Base-by-base conservation (phyloP, 495 filamentous ascomycete genomes). In the Geoglossum glabrum region DNA sequence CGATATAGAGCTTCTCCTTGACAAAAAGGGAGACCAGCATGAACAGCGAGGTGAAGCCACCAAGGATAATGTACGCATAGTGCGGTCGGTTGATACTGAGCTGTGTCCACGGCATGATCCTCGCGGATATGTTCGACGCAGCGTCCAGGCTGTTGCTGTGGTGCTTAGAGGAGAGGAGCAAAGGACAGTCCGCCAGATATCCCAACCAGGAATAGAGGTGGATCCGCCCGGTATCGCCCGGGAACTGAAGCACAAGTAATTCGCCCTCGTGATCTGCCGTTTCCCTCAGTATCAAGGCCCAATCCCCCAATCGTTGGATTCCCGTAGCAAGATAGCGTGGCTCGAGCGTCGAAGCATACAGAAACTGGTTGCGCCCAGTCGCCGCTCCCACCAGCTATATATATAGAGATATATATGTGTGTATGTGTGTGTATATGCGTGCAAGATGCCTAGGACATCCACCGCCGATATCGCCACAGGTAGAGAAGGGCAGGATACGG, bases 1-100 rank as follows among this genome's bases (percentile, higher is more conserved):
- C 93, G 59, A 99, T 97, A 72, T 99, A 99, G 57, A 99, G 78
- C 64, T 86, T 83, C 73, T 99, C 93, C 76, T 99, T 99, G 69
- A 99, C 90, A 69, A 97, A 82, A 50, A 92, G 84, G 43, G 92
- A 97, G 69, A 87, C 93, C 49, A 99, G 74, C 93, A 99, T 99
- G 73, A 99, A 99, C 63, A 99, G 74, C 55, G 84, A 87, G 56
- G 93, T 97, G 73, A 99, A 99, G 64, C 92, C 93, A 62, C 93
- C 93, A 40, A 99, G 74, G 70, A 99, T 96, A 73, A 94, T 87
- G 70, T 99, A 99, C 46, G 93, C 93, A 86, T 95, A 68, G 76
- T 99, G 93, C 60, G 93, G 87, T 75, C 83, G 85, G 67, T 94
- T 95, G 73, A 97, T 81, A 56, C 83, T 81, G 58, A 97, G 74